These are phyloP conservation scores for Pseudozyma hubeiensis DNA, from an alignment of 1,284 basidiomycete species.

Conservation along the genomic window DNA sequence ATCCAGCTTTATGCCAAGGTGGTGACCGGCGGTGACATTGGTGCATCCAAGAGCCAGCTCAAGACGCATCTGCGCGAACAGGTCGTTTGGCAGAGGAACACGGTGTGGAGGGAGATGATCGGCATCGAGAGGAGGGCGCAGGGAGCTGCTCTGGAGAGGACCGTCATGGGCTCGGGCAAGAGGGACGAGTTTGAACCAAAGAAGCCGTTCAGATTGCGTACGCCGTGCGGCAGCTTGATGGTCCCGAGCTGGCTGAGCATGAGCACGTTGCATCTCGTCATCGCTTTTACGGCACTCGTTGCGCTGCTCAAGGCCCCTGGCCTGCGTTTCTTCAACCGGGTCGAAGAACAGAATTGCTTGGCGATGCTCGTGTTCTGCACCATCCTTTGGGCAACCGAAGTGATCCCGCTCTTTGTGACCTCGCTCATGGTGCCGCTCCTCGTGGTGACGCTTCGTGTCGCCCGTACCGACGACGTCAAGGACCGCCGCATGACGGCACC, in stretches of 20 bases:
- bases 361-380: conserved; percentile 92
- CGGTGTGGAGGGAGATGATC: conserved; percentile 98
- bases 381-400: conserved; percentile 95
- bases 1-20: conserved; percentile 86
- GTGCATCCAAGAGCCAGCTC: conserved; percentile 82
- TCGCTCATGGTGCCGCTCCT: conserved; percentile 89
- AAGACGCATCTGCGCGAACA: conserved; percentile 86
- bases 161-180: conserved; percentile 54
- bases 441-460: conserved; percentile 87
- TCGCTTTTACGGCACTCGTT: conserved; percentile 59
- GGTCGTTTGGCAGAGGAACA: conserved; percentile 93
- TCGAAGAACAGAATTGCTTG: conserved; percentile 89
- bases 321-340: conserved; percentile 71
- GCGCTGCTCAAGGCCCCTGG: conserved; percentile 64
- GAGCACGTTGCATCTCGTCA: conserved; percentile 62
- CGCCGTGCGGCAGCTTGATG: conserved; percentile 50
- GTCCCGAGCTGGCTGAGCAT: conserved; percentile 62
- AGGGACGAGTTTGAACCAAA: conserved; percentile 41
- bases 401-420: conserved; percentile 95
- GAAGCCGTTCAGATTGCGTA: conserved; percentile 54
- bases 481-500: conserved; percentile 75
- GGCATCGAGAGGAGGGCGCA: conserved; percentile 77
- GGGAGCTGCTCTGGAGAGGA: conserved; percentile 64
- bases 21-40: conserved; percentile 80
- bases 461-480: conserved; percentile 76